Conservation (phyloP, 345 rosid species). For the Pugionium dolabratum region DNA sequence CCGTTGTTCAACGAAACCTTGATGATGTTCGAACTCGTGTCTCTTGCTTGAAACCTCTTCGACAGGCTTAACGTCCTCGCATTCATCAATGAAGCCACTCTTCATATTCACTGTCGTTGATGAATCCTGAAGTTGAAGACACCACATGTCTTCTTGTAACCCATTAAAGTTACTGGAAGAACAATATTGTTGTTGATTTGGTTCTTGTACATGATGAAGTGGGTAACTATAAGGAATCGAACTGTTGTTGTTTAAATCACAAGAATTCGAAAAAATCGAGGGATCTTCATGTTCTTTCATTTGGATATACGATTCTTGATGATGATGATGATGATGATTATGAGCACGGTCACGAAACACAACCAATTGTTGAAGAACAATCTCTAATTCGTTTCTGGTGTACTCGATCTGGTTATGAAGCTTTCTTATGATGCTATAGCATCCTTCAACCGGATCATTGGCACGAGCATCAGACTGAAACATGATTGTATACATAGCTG, state of each 20-base stretch:
- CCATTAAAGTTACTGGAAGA: conserved; percentile 36
- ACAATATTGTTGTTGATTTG: conserved; percentile 35
- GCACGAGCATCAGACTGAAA: conserved; percentile 90
- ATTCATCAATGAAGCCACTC: conserved; percentile 36
- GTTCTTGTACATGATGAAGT: conserved; percentile 39
- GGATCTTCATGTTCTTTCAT: conserved; percentile 40
- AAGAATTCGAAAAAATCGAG: conserved; percentile 29
- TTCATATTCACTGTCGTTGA: conserved; percentile 42
- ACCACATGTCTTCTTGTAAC: conserved; percentile 48
- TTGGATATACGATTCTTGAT: conserved; percentile 40
- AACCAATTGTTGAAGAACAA: conserved; percentile 76
- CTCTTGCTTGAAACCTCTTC: conserved; percentile 47
- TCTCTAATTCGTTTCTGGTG: conserved; percentile 66
- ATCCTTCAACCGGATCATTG: conserved; percentile 80
- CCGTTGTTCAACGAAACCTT: conserved; percentile 43
- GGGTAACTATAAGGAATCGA: conserved; percentile 31
- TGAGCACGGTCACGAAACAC: conserved; percentile 50
- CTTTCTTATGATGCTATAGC: conserved; percentile 61
- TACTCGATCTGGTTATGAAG: conserved; percentile 73
- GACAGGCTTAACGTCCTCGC: conserved; percentile 44
- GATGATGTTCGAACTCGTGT: conserved; percentile 46
- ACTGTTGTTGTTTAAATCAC: conserved; percentile 34
- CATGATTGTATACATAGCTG: conserved; percentile 84
- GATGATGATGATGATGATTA: conserved; percentile 14
- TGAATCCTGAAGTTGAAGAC: conserved; percentile 44